phyloP scores from a whole-genome alignment of 768 basidiomycete genomes.

The Tylopilus cervinicoccineus region DNA sequence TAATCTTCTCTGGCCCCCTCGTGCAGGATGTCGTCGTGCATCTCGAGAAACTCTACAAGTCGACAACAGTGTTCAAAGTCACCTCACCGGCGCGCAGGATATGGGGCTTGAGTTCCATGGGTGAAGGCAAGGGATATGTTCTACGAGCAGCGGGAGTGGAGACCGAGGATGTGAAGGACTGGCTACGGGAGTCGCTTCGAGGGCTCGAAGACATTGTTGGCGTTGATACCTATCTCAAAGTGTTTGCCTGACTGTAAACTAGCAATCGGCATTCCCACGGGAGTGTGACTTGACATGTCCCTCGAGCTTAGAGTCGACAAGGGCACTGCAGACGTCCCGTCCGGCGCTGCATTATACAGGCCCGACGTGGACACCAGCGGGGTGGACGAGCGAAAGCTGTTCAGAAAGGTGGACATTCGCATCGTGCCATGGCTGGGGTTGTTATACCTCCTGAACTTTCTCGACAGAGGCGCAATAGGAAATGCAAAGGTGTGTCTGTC shows the following conservation, averaged over 20 bases:
- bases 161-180: constrained; percentile 68
- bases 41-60: constrained; percentile 47
- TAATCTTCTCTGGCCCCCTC: constrained; percentile 74
- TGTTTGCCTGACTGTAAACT: constrained; percentile 38
- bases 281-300: not conserved
- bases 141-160: constrained; percentile 74
- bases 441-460: constrained; percentile 71
- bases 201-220: constrained; percentile 55
- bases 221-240: constrained; percentile 57
- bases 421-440: constrained; percentile 75
- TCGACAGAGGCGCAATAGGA: constrained; percentile 61
- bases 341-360: constrained; percentile 35
- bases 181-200: constrained; percentile 56
- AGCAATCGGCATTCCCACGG: not conserved
- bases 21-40: constrained; percentile 43
- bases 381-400: constrained; percentile 51
- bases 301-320: not conserved
- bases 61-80: constrained; percentile 60
- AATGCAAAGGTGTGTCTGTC: constrained; percentile 57
- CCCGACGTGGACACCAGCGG: constrained; percentile 49
- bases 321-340: not conserved
- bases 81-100: constrained; percentile 55
- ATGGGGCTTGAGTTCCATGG: constrained; percentile 76
- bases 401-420: constrained; percentile 58
- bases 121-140: constrained; percentile 46